Evolutionary conservation across 2,329 filamentous ascomycete genomes (phyloP).

Genomic region (Eutypa lata): DNA sequence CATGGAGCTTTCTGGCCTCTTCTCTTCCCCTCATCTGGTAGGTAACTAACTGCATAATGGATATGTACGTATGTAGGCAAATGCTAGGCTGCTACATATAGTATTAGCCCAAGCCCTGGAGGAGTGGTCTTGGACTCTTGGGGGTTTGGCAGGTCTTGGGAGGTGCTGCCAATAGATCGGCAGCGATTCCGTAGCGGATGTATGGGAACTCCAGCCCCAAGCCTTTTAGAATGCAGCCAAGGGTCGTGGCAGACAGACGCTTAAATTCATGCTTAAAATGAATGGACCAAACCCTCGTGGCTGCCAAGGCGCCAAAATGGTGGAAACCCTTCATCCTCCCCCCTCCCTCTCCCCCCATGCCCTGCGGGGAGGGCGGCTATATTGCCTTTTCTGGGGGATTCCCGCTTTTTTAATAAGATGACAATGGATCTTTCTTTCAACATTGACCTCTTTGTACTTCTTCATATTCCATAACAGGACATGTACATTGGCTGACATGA

Average conservation of each 20-base stretch:
- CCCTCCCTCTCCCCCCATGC: background rate
- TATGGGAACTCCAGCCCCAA: background rate
- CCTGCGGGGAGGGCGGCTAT: background rate
- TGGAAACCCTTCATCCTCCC: background rate
- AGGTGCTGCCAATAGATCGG: background rate
- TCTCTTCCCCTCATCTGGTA: background rate
- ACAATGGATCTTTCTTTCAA: background rate
- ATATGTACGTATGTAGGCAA: no score
- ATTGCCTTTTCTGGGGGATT: background rate
- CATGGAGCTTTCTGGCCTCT: background rate
- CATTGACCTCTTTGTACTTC: background rate
- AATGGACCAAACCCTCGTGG: slow-evolving; percentile 24
- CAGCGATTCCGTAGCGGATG: background rate
- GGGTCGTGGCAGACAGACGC: slow-evolving; percentile 11
- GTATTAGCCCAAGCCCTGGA: no score
- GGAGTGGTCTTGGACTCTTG: background rate
- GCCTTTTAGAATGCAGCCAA: background rate
- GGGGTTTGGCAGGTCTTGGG: background rate
- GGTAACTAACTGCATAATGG: no score
- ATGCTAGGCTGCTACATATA: no score
- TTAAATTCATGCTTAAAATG: slow-evolving; percentile 32
- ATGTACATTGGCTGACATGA: no score
- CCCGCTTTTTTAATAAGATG: background rate
- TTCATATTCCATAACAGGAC: no score
- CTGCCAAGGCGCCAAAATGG: slow-evolving; percentile 23